A percentile compares a stretch with the other conserved stretches of the same genome.
Conservation (phyloP, 140 eudicot species). For the Bidens hawaiensis region DNA sequence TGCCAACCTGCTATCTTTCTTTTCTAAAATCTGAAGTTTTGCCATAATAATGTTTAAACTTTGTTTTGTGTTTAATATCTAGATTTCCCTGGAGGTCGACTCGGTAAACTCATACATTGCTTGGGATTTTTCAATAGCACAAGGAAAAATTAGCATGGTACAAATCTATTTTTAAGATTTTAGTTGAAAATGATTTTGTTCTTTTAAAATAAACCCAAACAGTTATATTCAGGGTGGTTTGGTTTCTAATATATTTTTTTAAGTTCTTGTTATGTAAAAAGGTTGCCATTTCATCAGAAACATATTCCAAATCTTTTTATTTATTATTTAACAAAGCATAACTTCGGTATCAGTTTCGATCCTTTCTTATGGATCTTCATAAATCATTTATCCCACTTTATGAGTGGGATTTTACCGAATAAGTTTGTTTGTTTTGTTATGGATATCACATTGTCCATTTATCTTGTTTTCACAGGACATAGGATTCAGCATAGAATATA, state of each 20-base stretch:
- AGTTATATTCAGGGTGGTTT: neutral
- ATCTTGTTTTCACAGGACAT: constrained; percentile 53
- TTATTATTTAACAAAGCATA: neutral
- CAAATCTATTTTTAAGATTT: constrained; percentile 1
- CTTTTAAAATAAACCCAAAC: no score
- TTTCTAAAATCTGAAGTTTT: neutral
- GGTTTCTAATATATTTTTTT: neutral
- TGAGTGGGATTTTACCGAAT: no score
- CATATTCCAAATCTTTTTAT: constrained; percentile 5
- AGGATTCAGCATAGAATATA: constrained; percentile 86
- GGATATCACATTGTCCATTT: neutral
- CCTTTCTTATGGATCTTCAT: no score
- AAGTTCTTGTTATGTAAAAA: no score
- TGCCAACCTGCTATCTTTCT: neutral
- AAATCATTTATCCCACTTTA: no score
- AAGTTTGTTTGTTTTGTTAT: neutral
- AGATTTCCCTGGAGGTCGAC: constrained; percentile 73
- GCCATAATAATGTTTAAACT: neutral
- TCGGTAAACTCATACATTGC: constrained; percentile 87
- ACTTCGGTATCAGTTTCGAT: no score
- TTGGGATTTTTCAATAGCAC: constrained; percentile 87
- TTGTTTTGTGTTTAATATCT: neutral
- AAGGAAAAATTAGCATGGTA: constrained; percentile 76
- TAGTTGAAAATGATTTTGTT: neutral
- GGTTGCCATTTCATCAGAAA: no score